Evolutionary conservation across 139 green algal genomes (phyloP), one percentile per base, ranked within the genome.

Genomic region (Chlamydomonas sp.): DNA sequence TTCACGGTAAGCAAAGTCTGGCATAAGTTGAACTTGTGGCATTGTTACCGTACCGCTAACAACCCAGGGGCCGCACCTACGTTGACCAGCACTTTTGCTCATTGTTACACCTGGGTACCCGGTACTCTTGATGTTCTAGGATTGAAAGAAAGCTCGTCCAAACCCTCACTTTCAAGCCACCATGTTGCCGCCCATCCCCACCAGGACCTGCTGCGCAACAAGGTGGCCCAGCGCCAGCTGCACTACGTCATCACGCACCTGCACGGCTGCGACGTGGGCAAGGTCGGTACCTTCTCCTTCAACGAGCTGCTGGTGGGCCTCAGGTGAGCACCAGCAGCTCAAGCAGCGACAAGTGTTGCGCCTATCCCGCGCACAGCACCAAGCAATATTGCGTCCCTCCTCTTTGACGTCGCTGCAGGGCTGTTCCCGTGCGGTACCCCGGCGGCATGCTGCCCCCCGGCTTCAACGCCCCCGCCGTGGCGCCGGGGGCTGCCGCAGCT

Each of bases 301-400:
- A 93, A 93, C 79, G 90, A 93, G 64, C 78, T 93, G 73, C 90
- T 89, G 76, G 69, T 83, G 18, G 74, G 75, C 8, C 83, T 88
- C 84, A 83, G 83, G 83, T 88, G 74, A 2, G 74, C 31, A 62
- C 5, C n/a, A 62, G 16, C 71, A 20, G 5, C 15, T 76, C 71
- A 20, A 8, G 31, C 71, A 31, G 31, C 31, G 71, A 20, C 14
- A 76, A 49, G 31, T 49, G 31, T 49, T 49, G 31, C 31, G 31
- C 31, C 31, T 49, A 49, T 49, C 31, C 31, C 31, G 31, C 31
- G 31, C 31, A 49, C 31, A 49, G 31, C 31, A 49, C 31, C 31
- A 49, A 49, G 31, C 31, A 49, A 49, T 49, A 49, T 49, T 49
- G 2, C 58, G 5, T 9, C n/a, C 66, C 3, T 59, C 63, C n/a